phyloP scores from a whole-genome alignment of 352 stramenopile genomes.

The Blastocystis hominis region DNA sequence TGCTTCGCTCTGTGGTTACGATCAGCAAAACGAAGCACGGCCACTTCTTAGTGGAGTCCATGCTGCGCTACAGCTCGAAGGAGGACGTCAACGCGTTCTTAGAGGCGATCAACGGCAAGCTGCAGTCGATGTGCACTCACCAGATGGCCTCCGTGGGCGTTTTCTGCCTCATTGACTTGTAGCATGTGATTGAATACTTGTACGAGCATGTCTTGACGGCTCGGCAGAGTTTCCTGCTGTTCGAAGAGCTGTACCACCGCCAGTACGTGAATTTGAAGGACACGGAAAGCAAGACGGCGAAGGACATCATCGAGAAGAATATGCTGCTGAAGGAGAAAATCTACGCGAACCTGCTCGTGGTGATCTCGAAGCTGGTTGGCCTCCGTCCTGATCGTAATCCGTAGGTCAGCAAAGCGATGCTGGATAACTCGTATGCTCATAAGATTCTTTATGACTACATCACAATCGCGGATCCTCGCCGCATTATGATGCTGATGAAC shows the following conservation, averaged over 20 bases:
- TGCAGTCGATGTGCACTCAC: constrained; percentile 29
- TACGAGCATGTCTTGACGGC: constrained; percentile 41
- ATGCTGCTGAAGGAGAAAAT: constrained; percentile 43
- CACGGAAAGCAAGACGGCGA: neutral
- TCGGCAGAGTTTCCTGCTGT: constrained; percentile 37
- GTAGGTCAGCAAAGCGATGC: constrained; percentile 36
- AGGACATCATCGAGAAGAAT: constrained; percentile 40
- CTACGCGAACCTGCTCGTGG: constrained; percentile 3
- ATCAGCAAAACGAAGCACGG: constrained; percentile 54
- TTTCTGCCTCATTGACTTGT: neutral
- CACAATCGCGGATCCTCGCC: constrained; percentile 22
- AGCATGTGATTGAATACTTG: constrained; percentile 53
- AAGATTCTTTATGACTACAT: constrained; percentile 55
- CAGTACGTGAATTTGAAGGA: constrained; percentile 55
- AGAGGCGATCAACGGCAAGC: constrained; percentile 29
- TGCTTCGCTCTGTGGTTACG: constrained; percentile 17
- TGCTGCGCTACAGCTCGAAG: constrained; percentile 54
- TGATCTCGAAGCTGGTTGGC: constrained; percentile 37
- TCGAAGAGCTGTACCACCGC: constrained; percentile 54
- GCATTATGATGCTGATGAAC: constrained; percentile 44
- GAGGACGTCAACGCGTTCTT: constrained; percentile 40
- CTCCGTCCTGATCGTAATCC: neutral
- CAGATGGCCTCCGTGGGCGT: constrained; percentile 9
- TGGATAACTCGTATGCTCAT: constrained; percentile 48
- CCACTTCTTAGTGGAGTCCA: constrained; percentile 17